These are phyloP conservation scores for Carex arenaria DNA, from an alignment of 202 grass and related monocot species.

Conservation along the genomic window DNA sequence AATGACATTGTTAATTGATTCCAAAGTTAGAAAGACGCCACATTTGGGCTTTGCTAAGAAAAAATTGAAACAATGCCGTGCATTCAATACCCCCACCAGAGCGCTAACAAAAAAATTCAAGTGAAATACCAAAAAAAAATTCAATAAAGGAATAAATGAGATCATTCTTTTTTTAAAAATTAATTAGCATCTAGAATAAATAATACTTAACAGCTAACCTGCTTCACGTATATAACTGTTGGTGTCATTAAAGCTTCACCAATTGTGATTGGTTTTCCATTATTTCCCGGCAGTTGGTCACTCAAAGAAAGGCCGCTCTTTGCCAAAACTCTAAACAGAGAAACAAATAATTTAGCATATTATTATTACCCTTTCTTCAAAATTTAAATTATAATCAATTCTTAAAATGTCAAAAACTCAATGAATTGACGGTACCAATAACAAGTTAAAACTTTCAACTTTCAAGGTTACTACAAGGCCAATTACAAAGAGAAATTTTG, in stretches of 20 bases:
- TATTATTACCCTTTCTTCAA: not conserved
- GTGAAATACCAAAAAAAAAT: not conserved
- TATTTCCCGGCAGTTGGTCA: conserved; percentile 62
- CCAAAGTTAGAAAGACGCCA: not conserved
- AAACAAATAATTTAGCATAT: not conserved
- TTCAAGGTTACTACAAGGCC: not conserved
- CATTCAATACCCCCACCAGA: not conserved
- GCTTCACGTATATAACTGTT: conserved; percentile 86
- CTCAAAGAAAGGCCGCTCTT: conserved; percentile 60
- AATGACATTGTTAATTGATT: no score
- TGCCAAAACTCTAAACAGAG: conserved; percentile 53
- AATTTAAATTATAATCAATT: not conserved
- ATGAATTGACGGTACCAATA: not conserved
- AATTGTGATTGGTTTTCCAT: conserved; percentile 40
- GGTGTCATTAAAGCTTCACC: conserved; percentile 94
- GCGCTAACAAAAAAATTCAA: not conserved
- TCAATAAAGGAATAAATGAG: not conserved
- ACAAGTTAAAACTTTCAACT: not conserved
- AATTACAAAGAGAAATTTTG: not conserved
- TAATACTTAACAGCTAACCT: conserved; percentile 41
- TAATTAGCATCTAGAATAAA: not conserved
- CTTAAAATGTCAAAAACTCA: not conserved
- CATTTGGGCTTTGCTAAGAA: not conserved
- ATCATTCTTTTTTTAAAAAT: not conserved
- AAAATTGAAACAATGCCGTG: not conserved